phyloP scores from a whole-genome alignment of 192 early-diverging fungal species.

The Mortierella alpina region DNA sequence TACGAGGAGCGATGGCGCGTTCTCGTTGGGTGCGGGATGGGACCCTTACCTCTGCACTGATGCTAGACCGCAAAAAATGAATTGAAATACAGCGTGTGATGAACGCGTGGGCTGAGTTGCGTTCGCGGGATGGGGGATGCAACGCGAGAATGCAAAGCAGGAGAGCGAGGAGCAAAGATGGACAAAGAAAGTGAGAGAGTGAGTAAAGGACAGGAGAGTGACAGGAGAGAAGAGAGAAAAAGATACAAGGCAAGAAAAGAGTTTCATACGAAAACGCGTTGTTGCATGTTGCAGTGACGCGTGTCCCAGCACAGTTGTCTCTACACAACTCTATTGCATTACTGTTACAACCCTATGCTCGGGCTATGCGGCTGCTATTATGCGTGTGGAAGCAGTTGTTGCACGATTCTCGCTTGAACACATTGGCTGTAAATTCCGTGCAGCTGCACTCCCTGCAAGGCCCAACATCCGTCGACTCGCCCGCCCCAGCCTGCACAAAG shows the following conservation, averaged over 20 bases:
- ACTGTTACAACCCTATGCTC: neutral
- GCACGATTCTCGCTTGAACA: slow-evolving; percentile 77
- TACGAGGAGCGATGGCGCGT: too few species aligned
- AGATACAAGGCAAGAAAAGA: neutral
- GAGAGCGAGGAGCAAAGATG: too few species aligned
- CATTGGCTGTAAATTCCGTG: slow-evolving; percentile 75
- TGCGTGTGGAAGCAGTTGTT: slow-evolving; percentile 86
- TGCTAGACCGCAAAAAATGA: neutral
- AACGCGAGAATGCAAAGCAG: too few species aligned
- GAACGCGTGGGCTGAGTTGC: neutral
- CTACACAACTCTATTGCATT: neutral
- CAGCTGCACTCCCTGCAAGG: slow-evolving; percentile 73
- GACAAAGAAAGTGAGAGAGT: too few species aligned
- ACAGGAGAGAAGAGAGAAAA: too few species aligned
- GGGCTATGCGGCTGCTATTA: neutral
- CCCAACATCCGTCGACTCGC: neutral
- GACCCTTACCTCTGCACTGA: too few species aligned
- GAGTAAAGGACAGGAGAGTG: too few species aligned
- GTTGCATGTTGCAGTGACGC: neutral
- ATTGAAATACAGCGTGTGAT: neutral
- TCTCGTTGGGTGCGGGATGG: too few species aligned
- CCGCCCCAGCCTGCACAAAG: neutral
- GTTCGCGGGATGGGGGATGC: too few species aligned
- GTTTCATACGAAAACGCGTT: too few species aligned
- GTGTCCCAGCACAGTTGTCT: neutral